Conservation (phyloP, 2,329 filamentous ascomycete species). For the Sarocladiaceae sp. region DNA sequence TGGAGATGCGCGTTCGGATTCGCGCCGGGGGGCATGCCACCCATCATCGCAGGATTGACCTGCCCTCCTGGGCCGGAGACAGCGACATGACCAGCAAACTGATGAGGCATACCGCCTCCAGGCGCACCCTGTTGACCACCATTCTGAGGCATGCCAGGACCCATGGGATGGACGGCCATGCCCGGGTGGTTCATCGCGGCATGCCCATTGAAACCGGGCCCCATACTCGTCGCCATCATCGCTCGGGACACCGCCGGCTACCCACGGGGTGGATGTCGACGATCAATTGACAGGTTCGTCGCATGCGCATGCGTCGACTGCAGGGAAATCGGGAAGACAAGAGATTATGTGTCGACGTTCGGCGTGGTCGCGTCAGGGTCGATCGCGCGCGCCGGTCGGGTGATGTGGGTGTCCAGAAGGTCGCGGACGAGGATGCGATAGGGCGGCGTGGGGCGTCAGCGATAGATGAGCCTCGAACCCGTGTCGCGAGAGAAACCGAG, state of each 20-base stretch:
- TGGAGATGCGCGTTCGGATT: constrained; percentile 63
- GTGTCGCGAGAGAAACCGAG: neutral
- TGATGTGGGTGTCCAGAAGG: constrained; percentile 3
- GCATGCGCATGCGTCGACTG: constrained; percentile 35
- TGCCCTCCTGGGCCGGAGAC: constrained; percentile 67
- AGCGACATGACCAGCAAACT: constrained; percentile 58
- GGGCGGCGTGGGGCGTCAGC: neutral
- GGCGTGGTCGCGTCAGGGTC: constrained; percentile 7
- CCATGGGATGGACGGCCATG: constrained; percentile 59
- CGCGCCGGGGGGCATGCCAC: constrained; percentile 64
- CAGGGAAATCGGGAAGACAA: constrained; percentile 12
- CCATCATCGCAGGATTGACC: constrained; percentile 72
- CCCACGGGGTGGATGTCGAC: constrained; percentile 57
- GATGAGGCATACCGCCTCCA: constrained; percentile 58
- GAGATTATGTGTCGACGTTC: constrained; percentile 10
- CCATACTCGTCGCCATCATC: constrained; percentile 66
- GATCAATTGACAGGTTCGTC: constrained; percentile 34
- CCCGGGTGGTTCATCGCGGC: constrained; percentile 68
- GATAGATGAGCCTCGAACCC: neutral
- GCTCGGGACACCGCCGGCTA: constrained; percentile 37
- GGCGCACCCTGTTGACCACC: constrained; percentile 64
- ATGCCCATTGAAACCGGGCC: constrained; percentile 57
- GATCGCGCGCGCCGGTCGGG: constrained; percentile 3
- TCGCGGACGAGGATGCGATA: constrained; percentile 4
- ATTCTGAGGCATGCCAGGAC: constrained; percentile 58